Evolutionary conservation across 345 rosid genomes (phyloP).

Genomic region (Balakata baccata): DNA sequence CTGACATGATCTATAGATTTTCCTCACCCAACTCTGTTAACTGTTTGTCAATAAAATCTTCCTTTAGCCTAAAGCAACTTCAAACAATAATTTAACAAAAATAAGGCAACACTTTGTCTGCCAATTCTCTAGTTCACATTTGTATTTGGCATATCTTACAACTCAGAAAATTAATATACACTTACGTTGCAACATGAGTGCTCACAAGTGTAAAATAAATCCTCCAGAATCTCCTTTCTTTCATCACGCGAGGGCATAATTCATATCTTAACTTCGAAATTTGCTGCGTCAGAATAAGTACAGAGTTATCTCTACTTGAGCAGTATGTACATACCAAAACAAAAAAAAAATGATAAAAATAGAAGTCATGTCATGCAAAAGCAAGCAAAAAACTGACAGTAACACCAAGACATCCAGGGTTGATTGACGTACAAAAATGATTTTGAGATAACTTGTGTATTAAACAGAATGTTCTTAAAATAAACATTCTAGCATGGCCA

Average conservation of each 20-base stretch:
- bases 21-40: background rate
- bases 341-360: background rate
- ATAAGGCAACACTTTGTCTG: background rate
- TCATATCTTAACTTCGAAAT: slow-evolving; percentile 80
- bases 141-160: background rate
- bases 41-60: background rate
- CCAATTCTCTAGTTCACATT: background rate
- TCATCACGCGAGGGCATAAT: slow-evolving; percentile 87
- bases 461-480: background rate
- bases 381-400: background rate
- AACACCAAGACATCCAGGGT: background rate
- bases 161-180: slow-evolving; percentile 14
- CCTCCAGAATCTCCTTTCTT: slow-evolving; percentile 91
- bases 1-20: background rate
- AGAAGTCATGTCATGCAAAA: background rate
- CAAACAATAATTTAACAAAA: too few species aligned
- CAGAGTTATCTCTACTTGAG: background rate
- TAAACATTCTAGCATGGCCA: background rate
- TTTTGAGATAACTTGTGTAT: background rate
- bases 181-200: slow-evolving; percentile 88
- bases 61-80: background rate
- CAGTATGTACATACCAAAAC: background rate
- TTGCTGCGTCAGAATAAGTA: slow-evolving; percentile 42
- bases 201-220: slow-evolving; percentile 86
- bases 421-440: background rate